Evolutionary conservation across 2,329 filamentous ascomycete genomes (phyloP).

Genomic region (Tolypocladium amazonense): DNA sequence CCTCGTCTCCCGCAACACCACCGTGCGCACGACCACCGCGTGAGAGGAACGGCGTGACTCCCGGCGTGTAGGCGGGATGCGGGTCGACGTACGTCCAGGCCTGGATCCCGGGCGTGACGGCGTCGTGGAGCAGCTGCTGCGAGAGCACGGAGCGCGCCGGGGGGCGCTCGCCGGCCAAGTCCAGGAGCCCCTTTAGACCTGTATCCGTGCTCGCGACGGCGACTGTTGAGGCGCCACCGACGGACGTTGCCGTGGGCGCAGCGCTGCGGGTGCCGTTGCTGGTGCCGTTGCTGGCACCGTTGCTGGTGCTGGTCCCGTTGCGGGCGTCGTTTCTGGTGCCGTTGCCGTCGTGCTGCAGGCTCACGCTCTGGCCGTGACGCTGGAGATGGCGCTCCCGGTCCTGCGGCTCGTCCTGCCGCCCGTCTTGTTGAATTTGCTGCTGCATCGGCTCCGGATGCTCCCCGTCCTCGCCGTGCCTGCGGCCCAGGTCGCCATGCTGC

Average conservation of each 20-base stretch:
- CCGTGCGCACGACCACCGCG: too few species aligned
- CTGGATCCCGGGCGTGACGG: conserved; percentile 16
- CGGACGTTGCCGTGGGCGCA: background rate
- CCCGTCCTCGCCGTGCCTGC: background rate
- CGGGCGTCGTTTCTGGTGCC: background rate
- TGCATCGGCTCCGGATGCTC: background rate
- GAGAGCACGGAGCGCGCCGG: background rate
- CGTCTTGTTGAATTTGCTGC: background rate
- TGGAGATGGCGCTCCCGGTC: background rate
- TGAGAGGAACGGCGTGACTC: background rate
- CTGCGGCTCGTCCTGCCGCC: background rate
- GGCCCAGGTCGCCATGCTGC: background rate
- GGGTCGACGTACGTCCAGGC: conserved; percentile 12
- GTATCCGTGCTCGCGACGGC: background rate
- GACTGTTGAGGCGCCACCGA: background rate
- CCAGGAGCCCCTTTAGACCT: background rate
- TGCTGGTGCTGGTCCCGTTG: too few species aligned
- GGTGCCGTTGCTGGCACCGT: too few species aligned
- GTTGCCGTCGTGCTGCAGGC: background rate
- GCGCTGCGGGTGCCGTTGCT: background rate
- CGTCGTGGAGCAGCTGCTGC: conserved; percentile 5
- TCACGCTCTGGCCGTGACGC: background rate
- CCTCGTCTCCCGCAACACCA: too few species aligned
- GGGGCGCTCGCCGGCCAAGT: background rate
- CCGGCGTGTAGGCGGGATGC: background rate